These are phyloP conservation scores for Tubosaeta brunneosetosa DNA, from an alignment of 768 basidiomycete genomes.

Conservation along the genomic window DNA sequence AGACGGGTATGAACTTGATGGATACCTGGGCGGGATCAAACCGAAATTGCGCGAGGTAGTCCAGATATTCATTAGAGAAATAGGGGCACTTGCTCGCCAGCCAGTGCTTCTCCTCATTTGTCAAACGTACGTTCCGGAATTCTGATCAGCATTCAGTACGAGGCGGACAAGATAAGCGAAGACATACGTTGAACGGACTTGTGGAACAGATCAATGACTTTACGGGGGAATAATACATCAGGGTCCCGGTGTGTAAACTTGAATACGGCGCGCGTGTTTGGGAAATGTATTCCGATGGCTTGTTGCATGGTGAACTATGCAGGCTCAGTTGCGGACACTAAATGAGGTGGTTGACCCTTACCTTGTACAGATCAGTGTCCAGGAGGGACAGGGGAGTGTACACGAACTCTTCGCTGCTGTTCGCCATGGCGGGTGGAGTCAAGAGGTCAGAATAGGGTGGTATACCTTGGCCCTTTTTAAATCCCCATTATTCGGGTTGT, in stretches of 20 bases:
- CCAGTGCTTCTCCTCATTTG: conserved; percentile 60
- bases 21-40: conserved; percentile 65
- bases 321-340: not conserved
- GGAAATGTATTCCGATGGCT: conserved; percentile 76
- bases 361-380: conserved; percentile 96
- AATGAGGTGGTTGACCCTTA: conserved; percentile 17
- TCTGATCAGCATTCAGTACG: conserved; percentile 41
- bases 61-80: conserved; percentile 66
- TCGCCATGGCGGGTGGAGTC: conserved; percentile 9
- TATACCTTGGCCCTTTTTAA: not conserved
- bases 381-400: conserved; percentile 53
- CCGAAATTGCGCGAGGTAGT: conserved; percentile 64
- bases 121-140: conserved; percentile 60
- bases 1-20: conserved; percentile 57
- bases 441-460: not conserved
- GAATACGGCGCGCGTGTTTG: conserved; percentile 64
- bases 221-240: conserved; percentile 54
- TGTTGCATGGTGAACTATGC: conserved; percentile 91
- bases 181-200: conserved; percentile 57
- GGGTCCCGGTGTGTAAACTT: conserved; percentile 77
- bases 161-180: not conserved
- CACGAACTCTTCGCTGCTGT: conserved; percentile 3
- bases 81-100: conserved; percentile 68
- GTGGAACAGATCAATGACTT: conserved; percentile 29
- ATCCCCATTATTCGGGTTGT: not conserved